phyloP scores from a whole-genome alignment of 1,284 basidiomycete species.

The Malassezia slooffiae region DNA sequence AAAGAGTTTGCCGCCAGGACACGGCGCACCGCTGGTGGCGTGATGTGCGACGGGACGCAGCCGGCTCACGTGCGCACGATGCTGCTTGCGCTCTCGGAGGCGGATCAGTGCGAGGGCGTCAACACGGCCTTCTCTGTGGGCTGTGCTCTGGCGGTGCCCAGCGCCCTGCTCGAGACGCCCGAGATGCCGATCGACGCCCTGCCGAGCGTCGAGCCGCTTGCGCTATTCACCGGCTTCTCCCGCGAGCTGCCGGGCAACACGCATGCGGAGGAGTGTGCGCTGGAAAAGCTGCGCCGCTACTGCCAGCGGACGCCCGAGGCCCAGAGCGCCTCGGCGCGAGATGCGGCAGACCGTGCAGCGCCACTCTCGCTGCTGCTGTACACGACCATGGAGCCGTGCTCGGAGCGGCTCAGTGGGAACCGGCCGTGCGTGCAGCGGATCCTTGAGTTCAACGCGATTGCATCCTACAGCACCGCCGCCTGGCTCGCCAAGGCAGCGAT shows the following conservation, averaged over 20 bases:
- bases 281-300: slow-evolving; percentile 57
- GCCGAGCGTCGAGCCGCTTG: slow-evolving; percentile 5
- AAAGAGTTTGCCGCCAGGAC: slow-evolving; percentile 2
- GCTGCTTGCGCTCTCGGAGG: slow-evolving; percentile 60
- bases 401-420: slow-evolving; percentile 73
- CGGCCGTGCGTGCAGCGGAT: slow-evolving; percentile 76
- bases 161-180: background rate
- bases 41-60: slow-evolving; percentile 9
- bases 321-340: background rate
- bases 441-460: slow-evolving; percentile 50
- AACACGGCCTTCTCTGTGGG: slow-evolving; percentile 90
- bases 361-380: slow-evolving; percentile 60
- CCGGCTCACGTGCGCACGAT: slow-evolving; percentile 50
- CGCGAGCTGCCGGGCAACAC: slow-evolving; percentile 85
- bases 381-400: slow-evolving; percentile 96
- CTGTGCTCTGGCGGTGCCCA: slow-evolving; percentile 60
- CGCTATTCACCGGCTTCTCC: slow-evolving; percentile 75
- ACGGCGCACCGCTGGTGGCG: slow-evolving; percentile 42
- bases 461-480: slow-evolving; percentile 9
- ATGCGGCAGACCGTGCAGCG: background rate
- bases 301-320: slow-evolving; percentile 3
- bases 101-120: slow-evolving; percentile 60
- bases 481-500: slow-evolving; percentile 1
- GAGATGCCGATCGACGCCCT: background rate
- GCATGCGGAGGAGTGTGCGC: slow-evolving; percentile 90